Evolutionary conservation across 192 early-diverging fungal species (phyloP).

Genomic region (Jimgerdemannia flammicorona): DNA sequence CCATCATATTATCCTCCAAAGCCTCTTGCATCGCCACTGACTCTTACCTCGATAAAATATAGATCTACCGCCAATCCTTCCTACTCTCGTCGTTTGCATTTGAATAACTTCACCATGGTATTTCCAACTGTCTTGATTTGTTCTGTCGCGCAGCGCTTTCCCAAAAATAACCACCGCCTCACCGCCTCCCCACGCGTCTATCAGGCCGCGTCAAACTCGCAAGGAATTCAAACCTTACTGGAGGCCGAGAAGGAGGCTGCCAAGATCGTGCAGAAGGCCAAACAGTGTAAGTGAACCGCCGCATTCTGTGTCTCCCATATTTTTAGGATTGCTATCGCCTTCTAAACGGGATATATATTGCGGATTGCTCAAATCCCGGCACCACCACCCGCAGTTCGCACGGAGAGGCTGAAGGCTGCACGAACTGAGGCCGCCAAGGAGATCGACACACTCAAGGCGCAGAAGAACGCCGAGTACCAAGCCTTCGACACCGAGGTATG

Average conservation of each 20-base stretch:
- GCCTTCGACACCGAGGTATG: slow-evolving; percentile 66
- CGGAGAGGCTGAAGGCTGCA: slow-evolving; percentile 93
- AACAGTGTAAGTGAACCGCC: slow-evolving; percentile 64
- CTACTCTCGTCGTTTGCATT: background rate
- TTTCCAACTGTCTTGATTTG: background rate
- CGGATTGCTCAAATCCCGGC: background rate
- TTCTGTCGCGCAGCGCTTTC: background rate
- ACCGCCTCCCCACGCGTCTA: background rate
- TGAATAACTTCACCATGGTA: background rate
- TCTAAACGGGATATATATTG: background rate
- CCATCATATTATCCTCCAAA: no score
- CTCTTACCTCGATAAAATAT: no score
- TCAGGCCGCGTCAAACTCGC: slow-evolving; percentile 53
- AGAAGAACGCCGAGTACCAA: slow-evolving; percentile 81
- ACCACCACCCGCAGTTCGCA: slow-evolving; percentile 58
- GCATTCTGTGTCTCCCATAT: background rate
- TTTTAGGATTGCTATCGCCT: background rate
- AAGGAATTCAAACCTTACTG: slow-evolving; percentile 94
- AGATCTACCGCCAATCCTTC: background rate
- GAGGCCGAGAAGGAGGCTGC: slow-evolving; percentile 97
- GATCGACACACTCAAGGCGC: slow-evolving; percentile 79
- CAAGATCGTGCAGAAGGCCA: slow-evolving; percentile 88
- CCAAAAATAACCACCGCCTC: background rate
- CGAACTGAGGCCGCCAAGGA: slow-evolving; percentile 91
- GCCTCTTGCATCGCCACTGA: no score